These are phyloP conservation scores for Cyclotella sp. DNA, from an alignment of 108 stramenopile genomes.

Conservation along the genomic window DNA sequence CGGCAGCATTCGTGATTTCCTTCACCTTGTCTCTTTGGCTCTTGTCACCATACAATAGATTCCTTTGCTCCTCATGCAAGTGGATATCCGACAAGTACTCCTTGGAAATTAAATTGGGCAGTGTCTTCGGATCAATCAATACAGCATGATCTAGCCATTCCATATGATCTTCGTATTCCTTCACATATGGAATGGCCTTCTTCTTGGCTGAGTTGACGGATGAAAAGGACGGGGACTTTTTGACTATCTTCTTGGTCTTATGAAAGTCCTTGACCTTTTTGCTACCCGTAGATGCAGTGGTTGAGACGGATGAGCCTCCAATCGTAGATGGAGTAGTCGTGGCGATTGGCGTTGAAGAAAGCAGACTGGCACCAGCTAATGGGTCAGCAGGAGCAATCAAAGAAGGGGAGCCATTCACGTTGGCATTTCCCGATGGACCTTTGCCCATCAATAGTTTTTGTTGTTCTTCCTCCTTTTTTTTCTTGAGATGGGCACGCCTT, in stretches of 20 bases:
- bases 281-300: constrained; percentile 5
- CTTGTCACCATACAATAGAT: constrained; percentile 63
- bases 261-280: constrained; percentile 12
- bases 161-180: constrained; percentile 77
- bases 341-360: not conserved
- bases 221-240: constrained; percentile 5
- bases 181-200: constrained; percentile 5
- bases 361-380: not conserved
- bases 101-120: constrained; percentile 58
- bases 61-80: constrained; percentile 67
- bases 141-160: constrained; percentile 80
- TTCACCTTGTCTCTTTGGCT: constrained; percentile 23
- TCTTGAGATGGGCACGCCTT: not conserved
- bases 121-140: constrained; percentile 66
- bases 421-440: not conserved
- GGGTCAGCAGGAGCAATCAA: not conserved
- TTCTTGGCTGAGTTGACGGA: constrained; percentile 26
- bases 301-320: constrained; percentile 3
- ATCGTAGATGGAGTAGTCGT: constrained; percentile 4
- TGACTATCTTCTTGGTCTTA: constrained; percentile 26
- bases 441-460: not conserved
- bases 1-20: constrained; percentile 32
- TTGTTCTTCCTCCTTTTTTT: constrained; percentile 19
- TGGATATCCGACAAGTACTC: constrained; percentile 52
- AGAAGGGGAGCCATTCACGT: not conserved